These are phyloP conservation scores for Pseudophaeomoniella oleicola DNA, from an alignment of 2,329 filamentous ascomycete genomes.

Conservation along the genomic window DNA sequence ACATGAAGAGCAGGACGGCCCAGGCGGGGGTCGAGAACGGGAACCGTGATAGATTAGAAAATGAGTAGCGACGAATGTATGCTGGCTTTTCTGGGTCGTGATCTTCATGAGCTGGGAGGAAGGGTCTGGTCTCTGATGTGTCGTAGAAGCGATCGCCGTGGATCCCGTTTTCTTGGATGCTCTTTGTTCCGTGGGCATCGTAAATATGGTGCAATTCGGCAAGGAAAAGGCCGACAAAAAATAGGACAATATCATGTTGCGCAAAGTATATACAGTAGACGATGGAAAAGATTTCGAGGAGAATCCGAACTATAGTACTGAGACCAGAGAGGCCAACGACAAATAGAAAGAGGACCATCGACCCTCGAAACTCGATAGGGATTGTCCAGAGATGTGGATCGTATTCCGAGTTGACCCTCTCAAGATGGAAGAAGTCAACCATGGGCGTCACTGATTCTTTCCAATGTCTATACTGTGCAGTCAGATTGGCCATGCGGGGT, in stretches of 20 bases:
- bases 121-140: not conserved
- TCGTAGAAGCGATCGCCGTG: not conserved
- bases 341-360: conserved; percentile 24
- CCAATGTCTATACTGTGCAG: not conserved
- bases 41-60: too few species aligned
- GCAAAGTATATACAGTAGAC: conserved; percentile 25
- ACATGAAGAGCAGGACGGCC: not conserved
- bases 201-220: conserved; percentile 19
- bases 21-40: not conserved
- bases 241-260: conserved; percentile 25
- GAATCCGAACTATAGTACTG: conserved; percentile 15
- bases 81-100: too few species aligned
- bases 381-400: conserved; percentile 33
- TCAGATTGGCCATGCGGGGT: not conserved
- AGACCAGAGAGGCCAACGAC: conserved; percentile 23
- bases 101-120: too few species aligned
- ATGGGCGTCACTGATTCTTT: not conserved
- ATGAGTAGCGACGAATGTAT: too few species aligned
- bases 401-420: conserved; percentile 12
- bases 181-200: not conserved
- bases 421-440: not conserved
- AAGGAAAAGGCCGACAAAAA: conserved; percentile 23
- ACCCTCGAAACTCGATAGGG: conserved; percentile 29
- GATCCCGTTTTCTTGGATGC: not conserved
- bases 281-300: conserved; percentile 14